Conservation (phyloP, 257 asterid species). For the Solanum lignicaule region DNA sequence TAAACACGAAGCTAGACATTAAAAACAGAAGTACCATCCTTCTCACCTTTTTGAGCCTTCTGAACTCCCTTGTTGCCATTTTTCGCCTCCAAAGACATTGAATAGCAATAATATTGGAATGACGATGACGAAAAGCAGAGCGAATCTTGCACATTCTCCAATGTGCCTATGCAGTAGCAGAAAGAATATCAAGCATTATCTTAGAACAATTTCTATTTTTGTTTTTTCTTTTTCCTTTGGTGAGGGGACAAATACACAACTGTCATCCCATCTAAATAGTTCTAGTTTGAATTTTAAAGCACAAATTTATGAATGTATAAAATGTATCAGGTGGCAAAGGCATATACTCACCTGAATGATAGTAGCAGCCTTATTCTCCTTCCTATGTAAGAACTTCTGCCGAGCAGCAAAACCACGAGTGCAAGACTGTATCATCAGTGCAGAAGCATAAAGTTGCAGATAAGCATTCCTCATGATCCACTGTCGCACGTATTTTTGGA, state of each 20-base stretch:
- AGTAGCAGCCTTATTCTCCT: constrained; percentile 72
- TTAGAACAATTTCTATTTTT: not conserved
- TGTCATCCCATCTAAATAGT: not conserved
- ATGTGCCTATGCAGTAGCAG: constrained; percentile 44
- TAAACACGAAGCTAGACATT: not conserved
- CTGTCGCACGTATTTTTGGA: constrained; percentile 60
- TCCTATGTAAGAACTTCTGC: constrained; percentile 37
- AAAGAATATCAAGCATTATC: not conserved
- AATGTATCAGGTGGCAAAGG: not conserved
- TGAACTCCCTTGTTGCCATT: constrained; percentile 75
- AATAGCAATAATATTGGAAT: constrained; percentile 62
- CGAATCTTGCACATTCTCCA: constrained; percentile 90
- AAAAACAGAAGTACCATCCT: not conserved
- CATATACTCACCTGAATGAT: constrained; percentile 60
- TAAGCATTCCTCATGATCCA: constrained; percentile 56
- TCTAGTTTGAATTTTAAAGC: not conserved
- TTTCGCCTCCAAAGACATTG: constrained; percentile 96
- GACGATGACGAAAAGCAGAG: constrained; percentile 60
- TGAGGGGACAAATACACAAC: not conserved
- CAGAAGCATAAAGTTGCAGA: constrained; percentile 44
- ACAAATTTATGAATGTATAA: not conserved
- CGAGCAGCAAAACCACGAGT: constrained; percentile 73
- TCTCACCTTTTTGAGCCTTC: constrained; percentile 85
- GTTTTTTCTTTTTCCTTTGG: not conserved
- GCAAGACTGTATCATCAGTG: constrained; percentile 54